These are phyloP conservation scores for Acmispon strigosus DNA, from an alignment of 306 rosid genomes.

Conservation along the genomic window DNA sequence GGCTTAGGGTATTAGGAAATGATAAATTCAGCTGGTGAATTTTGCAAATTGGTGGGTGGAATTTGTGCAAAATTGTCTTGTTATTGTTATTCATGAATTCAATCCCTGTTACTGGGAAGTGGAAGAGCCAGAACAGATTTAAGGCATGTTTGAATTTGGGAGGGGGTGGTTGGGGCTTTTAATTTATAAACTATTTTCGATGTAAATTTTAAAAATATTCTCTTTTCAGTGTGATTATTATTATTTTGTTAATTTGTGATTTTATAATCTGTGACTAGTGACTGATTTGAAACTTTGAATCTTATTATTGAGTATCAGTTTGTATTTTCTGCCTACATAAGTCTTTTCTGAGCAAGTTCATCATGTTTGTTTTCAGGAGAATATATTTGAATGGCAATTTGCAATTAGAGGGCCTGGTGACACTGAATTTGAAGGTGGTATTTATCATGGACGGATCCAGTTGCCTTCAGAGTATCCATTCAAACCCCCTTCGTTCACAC, in stretches of 20 bases:
- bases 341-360: neutral
- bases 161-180: neutral
- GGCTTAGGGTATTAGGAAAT: too few species aligned
- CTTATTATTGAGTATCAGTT: neutral
- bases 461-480: slow-evolving; percentile 80
- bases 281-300: neutral
- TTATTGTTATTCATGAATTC: neutral
- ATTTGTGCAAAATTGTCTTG: neutral
- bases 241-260: neutral
- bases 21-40: neutral
- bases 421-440: slow-evolving; percentile 75
- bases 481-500: slow-evolving; percentile 79
- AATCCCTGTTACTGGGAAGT: neutral
- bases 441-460: slow-evolving; percentile 75
- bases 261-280: neutral
- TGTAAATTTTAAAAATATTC: neutral
- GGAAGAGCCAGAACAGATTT: neutral
- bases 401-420: slow-evolving; percentile 73
- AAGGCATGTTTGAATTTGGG: neutral
- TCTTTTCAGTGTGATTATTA: too few species aligned
- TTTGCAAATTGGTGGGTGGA: neutral
- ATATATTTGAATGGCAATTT: slow-evolving; percentile 90
- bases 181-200: neutral
- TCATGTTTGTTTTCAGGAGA: slow-evolving; percentile 53
- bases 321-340: neutral